These are phyloP conservation scores for Rubia tinctorum DNA, from an alignment of 305 asterid species.

Conservation along the genomic window DNA sequence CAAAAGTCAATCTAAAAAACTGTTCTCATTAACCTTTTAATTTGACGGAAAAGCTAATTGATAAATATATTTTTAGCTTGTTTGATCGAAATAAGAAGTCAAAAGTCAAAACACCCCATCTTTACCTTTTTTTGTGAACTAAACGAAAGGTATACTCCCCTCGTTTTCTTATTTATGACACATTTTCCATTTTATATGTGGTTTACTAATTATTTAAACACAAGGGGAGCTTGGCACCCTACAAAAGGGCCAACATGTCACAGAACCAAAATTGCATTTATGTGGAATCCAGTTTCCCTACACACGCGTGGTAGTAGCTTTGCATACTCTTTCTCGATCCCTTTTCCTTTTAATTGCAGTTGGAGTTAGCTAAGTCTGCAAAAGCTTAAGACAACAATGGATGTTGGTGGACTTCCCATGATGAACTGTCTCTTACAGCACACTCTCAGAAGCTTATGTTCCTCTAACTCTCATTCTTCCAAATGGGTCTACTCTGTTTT, in stretches of 20 bases:
- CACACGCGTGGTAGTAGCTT: constrained; percentile 14
- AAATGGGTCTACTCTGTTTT: constrained; percentile 86
- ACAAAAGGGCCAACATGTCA: not conserved
- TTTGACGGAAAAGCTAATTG: too few relatives aligned
- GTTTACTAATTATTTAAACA: not conserved
- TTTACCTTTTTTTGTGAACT: too few relatives aligned
- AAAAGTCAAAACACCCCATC: too few relatives aligned
- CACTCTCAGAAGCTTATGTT: constrained; percentile 69
- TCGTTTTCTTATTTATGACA: too few relatives aligned
- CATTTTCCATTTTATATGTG: too few relatives aligned
- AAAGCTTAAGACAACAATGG: constrained; percentile 35
- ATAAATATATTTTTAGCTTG: too few relatives aligned
- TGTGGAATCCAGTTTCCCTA: constrained; percentile 18
- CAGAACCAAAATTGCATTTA: not conserved
- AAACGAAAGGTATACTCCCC: too few relatives aligned
- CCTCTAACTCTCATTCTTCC: constrained; percentile 39
- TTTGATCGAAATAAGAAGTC: too few relatives aligned
- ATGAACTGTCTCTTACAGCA: constrained; percentile 77
- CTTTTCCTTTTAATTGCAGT: constrained; percentile 38
- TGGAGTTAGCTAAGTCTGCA: constrained; percentile 9
- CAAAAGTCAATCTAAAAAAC: too few relatives aligned
- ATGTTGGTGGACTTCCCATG: constrained; percentile 63
- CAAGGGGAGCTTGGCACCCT: not conserved
- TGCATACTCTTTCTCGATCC: constrained; percentile 8
- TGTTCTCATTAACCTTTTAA: too few relatives aligned